These are phyloP conservation scores for Sapria himalayana DNA, from an alignment of 345 rosid genomes.

Conservation along the genomic window DNA sequence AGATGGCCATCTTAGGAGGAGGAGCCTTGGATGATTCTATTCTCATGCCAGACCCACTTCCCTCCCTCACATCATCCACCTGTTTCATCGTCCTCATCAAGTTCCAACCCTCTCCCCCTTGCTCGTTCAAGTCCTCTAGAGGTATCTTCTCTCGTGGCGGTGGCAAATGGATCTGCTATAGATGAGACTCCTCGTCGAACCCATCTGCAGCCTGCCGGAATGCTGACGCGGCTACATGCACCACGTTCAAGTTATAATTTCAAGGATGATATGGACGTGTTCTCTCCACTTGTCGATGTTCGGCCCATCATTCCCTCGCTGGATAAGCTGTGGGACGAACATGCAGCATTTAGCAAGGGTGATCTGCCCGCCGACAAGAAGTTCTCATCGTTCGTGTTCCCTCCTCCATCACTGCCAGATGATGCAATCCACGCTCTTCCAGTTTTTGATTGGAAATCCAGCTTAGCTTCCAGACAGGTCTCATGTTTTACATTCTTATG, in stretches of 20 bases:
- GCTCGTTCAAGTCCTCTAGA: slow-evolving; percentile 21
- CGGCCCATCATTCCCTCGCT: slow-evolving; percentile 64
- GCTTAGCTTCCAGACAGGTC: slow-evolving; percentile 61
- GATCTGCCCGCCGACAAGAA: slow-evolving; percentile 32
- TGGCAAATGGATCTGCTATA: slow-evolving; percentile 22
- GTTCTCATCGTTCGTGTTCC: slow-evolving; percentile 41
- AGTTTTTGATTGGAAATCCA: slow-evolving; percentile 60
- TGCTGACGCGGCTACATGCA: slow-evolving; percentile 52
- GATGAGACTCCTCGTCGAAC: slow-evolving; percentile 55
- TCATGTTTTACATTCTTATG: slow-evolving; percentile 5
- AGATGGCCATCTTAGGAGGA: slow-evolving; percentile 93
- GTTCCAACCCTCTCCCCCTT: slow-evolving; percentile 24
- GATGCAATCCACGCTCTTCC: slow-evolving; percentile 46
- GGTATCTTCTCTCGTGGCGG: slow-evolving; percentile 14
- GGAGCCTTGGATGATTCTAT: slow-evolving; percentile 67
- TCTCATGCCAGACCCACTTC: slow-evolving; percentile 95
- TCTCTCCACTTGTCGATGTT: slow-evolving; percentile 77
- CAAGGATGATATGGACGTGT: slow-evolving; percentile 84
- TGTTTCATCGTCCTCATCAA: slow-evolving; percentile 28
- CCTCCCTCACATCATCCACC: slow-evolving; percentile 38
- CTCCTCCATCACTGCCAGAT: slow-evolving; percentile 44
- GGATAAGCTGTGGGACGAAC: slow-evolving; percentile 53
- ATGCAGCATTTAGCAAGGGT: slow-evolving; percentile 37
- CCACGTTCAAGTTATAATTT: slow-evolving; percentile 44
- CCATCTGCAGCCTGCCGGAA: slow-evolving; percentile 49